Base-by-base conservation (phyloP, 352 stramenopile species). In the Phytophthora pistaciae region DNA sequence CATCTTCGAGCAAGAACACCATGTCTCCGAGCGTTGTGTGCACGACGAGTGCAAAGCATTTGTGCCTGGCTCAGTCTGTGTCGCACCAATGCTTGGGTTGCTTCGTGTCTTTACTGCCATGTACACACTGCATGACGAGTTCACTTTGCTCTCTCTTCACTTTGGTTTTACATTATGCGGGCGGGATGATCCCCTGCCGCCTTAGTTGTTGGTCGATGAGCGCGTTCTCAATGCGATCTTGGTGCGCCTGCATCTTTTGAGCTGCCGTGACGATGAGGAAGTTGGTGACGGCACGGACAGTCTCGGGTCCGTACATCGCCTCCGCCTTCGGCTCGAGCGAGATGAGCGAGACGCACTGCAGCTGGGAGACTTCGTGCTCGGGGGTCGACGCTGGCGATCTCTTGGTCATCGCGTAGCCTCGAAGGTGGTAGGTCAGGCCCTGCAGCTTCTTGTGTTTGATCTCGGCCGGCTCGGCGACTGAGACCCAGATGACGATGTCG, bases 401-500 rank as follows among this genome's bases (percentile, higher is more conserved):
- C 25, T 76, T 70, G 8, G 63, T 76, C 55, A 91, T 68, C 56
- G 87, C 80, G 62, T 89, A 91, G 14, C 83, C 82, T 23, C 80
- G 74, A 42, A 91, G 75, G 27, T 78, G 72, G 57, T 90, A 91
- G 25, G 72, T 55, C 67, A 75, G 58, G 13, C 74, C 56, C 23
- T 44, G 54, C 29, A 82, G 64, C 10, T 75, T 74, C 65, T 90
- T 79, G 56, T 84, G 70, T 38, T 79, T 77, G 64, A 91, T 86
- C 68, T 84, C 79, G 14, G 79, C 56, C 9, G 83, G 85, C n/a
- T 88, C 67, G 31, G 84, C 65, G 3, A 64, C 9, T 1, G 71
- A 64, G 1, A 75, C 64, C 80, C 82, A 89, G 29, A 85, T 79
- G 20, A 90, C 77, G 29, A 91, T 70, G 8, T 86, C 76, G 29